A percentile compares a stretch with the other conserved stretches of the same genome.
Conservation (phyloP, 495 filamentous ascomycete genomes). For the Letharia lupina region DNA sequence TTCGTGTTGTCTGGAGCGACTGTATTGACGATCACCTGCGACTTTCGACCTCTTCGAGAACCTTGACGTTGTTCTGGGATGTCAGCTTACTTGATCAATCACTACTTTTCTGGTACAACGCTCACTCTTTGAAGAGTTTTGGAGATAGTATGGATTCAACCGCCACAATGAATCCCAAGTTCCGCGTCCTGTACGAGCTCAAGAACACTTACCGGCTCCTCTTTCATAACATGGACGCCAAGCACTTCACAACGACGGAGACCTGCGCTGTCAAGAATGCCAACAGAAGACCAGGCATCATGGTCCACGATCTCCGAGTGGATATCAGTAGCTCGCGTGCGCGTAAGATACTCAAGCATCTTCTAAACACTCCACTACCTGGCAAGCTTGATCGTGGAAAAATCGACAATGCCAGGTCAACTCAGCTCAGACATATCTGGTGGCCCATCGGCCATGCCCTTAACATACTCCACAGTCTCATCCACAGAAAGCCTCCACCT, state of each 20-base stretch:
- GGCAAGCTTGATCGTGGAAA: neutral
- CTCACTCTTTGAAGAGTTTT: neutral
- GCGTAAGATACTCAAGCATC: conserved; percentile 2
- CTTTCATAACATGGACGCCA: conserved; percentile 1
- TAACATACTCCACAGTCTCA: neutral
- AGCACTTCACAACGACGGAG: neutral
- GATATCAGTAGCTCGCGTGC: neutral
- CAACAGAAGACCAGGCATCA: neutral
- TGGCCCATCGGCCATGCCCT: neutral
- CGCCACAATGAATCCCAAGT: neutral
- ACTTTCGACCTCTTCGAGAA: conserved; percentile 3
- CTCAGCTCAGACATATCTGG: neutral
- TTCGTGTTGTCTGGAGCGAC: neutral
- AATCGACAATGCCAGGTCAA: neutral
- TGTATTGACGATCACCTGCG: conserved; percentile 1
- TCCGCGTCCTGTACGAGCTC: conserved; percentile 2
- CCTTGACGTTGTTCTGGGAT: conserved; percentile 3
- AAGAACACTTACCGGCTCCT: conserved; percentile 6
- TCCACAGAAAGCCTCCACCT: neutral
- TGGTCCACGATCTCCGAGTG: neutral
- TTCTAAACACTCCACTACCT: conserved; percentile 2
- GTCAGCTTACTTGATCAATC: conserved; percentile 8
- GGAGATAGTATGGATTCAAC: neutral
- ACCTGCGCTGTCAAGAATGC: conserved; percentile 1
- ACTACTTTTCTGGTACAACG: conserved; percentile 1